Evolutionary conservation across 129 eudicot genomes (phyloP).

Genomic region (Ambrosia trifida): DNA sequence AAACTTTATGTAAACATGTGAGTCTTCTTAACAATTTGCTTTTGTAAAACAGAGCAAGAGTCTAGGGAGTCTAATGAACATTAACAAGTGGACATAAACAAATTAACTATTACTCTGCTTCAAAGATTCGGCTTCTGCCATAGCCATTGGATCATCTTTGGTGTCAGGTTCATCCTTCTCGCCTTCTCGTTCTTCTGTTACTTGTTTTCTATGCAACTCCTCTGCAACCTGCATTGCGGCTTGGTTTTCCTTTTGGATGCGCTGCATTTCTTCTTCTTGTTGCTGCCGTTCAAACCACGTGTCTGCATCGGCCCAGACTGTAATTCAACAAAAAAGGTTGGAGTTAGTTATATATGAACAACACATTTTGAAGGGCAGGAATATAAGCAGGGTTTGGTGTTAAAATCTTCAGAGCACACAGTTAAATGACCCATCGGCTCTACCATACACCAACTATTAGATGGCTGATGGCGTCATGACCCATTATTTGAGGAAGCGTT

Average conservation of each 20-base stretch:
- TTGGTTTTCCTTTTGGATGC: constrained; percentile 66
- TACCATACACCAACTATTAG: neutral
- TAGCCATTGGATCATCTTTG: constrained; percentile 74
- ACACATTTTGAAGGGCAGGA: neutral
- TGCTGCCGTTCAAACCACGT: constrained; percentile 95
- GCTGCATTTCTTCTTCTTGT: constrained; percentile 84
- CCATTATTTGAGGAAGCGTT: too few relatives aligned
- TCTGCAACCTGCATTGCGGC: constrained; percentile 74
- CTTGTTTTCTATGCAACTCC: constrained; percentile 74
- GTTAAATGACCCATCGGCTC: neutral
- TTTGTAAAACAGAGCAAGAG: too few relatives aligned
- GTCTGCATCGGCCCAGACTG: constrained; percentile 99
- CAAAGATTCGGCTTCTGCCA: constrained; percentile 63
- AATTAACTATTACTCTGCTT: constrained; percentile 40
- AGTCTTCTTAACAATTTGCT: too few relatives aligned
- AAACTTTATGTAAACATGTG: too few relatives aligned
- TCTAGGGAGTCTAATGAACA: too few relatives aligned
- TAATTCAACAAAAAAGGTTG: neutral
- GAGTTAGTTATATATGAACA: neutral
- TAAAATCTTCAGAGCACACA: neutral
- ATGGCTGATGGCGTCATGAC: neutral
- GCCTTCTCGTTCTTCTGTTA: constrained; percentile 79
- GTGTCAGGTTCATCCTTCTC: constrained; percentile 66
- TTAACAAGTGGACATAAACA: neutral
- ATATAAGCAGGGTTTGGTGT: neutral